phyloP scores from a whole-genome alignment of 2,329 filamentous ascomycete species.

The Pseudocercospora musae region DNA sequence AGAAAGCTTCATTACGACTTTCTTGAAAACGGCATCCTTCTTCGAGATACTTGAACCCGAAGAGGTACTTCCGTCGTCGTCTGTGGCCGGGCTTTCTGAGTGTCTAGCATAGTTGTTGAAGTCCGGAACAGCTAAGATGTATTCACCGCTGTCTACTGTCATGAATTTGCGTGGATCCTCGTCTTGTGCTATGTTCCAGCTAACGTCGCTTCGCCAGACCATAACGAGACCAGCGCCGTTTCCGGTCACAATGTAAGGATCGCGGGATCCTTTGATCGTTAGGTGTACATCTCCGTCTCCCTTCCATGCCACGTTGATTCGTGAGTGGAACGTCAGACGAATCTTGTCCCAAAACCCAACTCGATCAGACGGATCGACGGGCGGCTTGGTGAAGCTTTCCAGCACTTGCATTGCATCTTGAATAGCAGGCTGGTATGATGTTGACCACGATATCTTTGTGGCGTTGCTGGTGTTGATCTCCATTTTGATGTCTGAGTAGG shows the following conservation, averaged over 20 bases:
- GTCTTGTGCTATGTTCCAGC: slow-evolving; percentile 77
- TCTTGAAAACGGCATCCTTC: slow-evolving; percentile 85
- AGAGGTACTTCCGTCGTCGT: slow-evolving; percentile 56
- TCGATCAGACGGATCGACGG: slow-evolving; percentile 85
- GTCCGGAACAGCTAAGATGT: slow-evolving; percentile 89
- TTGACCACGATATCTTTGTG: slow-evolving; percentile 93
- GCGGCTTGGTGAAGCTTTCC: slow-evolving; percentile 94
- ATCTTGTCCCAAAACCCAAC: slow-evolving; percentile 99
- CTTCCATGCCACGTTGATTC: slow-evolving; percentile 85
- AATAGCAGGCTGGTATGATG: slow-evolving; percentile 94
- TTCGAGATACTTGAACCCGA: slow-evolving; percentile 63
- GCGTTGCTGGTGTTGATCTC: slow-evolving; percentile 91
- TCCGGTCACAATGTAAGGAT: slow-evolving; percentile 90
- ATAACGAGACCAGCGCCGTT: slow-evolving; percentile 93
- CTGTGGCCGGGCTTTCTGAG: slow-evolving; percentile 46
- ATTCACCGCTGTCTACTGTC: slow-evolving; percentile 92
- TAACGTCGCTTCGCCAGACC: slow-evolving; percentile 96
- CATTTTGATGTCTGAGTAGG: slow-evolving; percentile 86
- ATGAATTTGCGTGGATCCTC: slow-evolving; percentile 91
- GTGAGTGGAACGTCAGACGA: slow-evolving; percentile 86
- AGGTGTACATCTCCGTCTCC: slow-evolving; percentile 94
- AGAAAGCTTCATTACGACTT: slow-evolving; percentile 97
- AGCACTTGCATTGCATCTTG: slow-evolving; percentile 99
- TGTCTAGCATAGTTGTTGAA: slow-evolving; percentile 83
- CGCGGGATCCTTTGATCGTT: slow-evolving; percentile 80